Conservation (phyloP, 352 stramenopile genomes). For the Phytopythium boreale region DNA sequence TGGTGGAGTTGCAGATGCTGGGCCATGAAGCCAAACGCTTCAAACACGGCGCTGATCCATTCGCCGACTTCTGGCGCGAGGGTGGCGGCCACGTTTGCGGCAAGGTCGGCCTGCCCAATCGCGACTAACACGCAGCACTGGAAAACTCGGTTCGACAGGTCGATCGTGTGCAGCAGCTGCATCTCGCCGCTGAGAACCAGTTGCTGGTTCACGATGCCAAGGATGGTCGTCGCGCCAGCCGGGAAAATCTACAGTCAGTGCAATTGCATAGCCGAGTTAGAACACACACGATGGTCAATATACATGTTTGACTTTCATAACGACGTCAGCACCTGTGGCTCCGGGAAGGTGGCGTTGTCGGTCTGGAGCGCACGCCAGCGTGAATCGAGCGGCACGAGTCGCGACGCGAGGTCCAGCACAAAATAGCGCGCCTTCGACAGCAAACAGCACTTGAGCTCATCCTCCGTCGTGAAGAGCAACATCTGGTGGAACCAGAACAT, state of each 20-base stretch:
- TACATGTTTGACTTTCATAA: background rate
- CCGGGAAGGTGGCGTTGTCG: conserved; percentile 36
- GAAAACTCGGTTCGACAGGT: conserved; percentile 59
- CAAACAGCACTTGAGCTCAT: conserved; percentile 64
- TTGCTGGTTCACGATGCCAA: conserved; percentile 44
- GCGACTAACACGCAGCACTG: conserved; percentile 68
- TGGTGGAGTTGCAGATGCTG: conserved; percentile 36
- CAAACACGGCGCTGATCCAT: conserved; percentile 59
- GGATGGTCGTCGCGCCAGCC: conserved; percentile 38
- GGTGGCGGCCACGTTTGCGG: conserved; percentile 36
- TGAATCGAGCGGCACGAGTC: conserved; percentile 12
- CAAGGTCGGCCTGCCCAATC: conserved; percentile 38
- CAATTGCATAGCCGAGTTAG: background rate
- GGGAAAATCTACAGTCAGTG: conserved; percentile 29
- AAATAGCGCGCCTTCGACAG: conserved; percentile 60
- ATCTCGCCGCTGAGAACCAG: conserved; percentile 47
- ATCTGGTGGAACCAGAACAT: conserved; percentile 69
- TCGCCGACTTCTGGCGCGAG: conserved; percentile 36
- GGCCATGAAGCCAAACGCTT: conserved; percentile 54
- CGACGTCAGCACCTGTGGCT: conserved; percentile 26
- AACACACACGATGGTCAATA: background rate
- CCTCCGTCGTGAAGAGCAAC: conserved; percentile 57
- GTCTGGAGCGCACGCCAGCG: background rate
- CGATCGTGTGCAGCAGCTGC: conserved; percentile 47
- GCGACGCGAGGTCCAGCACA: conserved; percentile 54